Conservation (phyloP, 345 rosid species). For the Rhodamnia rubescens region DNA sequence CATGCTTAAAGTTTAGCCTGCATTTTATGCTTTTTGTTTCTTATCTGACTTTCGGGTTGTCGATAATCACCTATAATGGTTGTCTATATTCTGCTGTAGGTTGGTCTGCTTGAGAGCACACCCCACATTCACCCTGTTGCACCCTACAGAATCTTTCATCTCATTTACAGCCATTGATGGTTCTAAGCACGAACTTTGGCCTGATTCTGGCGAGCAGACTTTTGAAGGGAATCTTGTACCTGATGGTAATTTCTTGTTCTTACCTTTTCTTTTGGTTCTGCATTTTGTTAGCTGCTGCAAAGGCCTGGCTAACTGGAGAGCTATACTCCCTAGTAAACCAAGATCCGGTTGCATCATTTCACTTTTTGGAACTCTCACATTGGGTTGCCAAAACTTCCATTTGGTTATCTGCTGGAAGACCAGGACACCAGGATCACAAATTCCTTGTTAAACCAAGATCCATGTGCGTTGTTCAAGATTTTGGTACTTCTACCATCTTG, state of each 20-base stretch:
- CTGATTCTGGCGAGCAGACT: slow-evolving; percentile 44
- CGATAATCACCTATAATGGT: background rate
- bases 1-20: background rate
- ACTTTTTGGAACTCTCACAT: background rate
- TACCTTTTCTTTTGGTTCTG: background rate
- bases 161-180: slow-evolving; percentile 64
- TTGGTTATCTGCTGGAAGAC: background rate
- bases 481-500: background rate
- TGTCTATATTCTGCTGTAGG: slow-evolving; percentile 24
- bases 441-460: background rate
- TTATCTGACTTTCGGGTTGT: background rate
- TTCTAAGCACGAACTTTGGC: slow-evolving; percentile 72
- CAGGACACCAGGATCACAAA: background rate
- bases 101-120: slow-evolving; percentile 82
- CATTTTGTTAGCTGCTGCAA: background rate
- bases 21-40: background rate
- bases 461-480: background rate
- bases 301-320: background rate
- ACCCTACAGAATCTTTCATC: slow-evolving; percentile 66
- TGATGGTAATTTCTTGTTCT: slow-evolving; percentile 28
- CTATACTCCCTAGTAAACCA: background rate
- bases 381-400: background rate
- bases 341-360: background rate
- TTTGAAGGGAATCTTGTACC: slow-evolving; percentile 58
- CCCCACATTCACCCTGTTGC: slow-evolving; percentile 59